These are phyloP conservation scores for Nakazawaea wickerhamii DNA, from an alignment of 805 yeast genomes.

Conservation along the genomic window DNA sequence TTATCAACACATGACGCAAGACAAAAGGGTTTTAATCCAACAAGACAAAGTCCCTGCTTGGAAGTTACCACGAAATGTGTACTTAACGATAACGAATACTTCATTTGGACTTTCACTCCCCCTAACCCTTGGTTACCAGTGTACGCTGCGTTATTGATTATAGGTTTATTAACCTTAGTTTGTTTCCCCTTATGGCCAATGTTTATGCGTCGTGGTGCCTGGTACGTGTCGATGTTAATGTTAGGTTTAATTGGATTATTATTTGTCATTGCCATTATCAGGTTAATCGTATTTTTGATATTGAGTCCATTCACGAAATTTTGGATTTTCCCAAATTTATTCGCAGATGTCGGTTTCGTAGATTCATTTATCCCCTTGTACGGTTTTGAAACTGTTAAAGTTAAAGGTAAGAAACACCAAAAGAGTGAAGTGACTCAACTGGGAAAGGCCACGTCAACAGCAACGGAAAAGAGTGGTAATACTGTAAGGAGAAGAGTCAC, in stretches of 20 bases:
- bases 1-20: constrained; percentile 64
- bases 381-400: constrained; percentile 55
- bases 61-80: constrained; percentile 51
- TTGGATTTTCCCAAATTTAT: constrained; percentile 94
- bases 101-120: constrained; percentile 76
- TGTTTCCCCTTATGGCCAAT: constrained; percentile 95
- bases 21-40: constrained; percentile 56
- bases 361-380: constrained; percentile 91
- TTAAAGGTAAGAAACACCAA: constrained; percentile 17
- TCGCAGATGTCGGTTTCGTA: constrained; percentile 90
- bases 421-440: not conserved
- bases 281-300: constrained; percentile 66
- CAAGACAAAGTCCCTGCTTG: constrained; percentile 58
- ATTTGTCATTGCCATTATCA: constrained; percentile 71
- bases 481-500: constrained; percentile 22
- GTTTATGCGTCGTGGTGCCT: constrained; percentile 83
- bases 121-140: constrained; percentile 59
- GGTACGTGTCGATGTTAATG: constrained; percentile 78
- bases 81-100: constrained; percentile 63
- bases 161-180: constrained; percentile 56
- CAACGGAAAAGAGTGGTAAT: not conserved
- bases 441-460: not conserved
- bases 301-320: constrained; percentile 60
- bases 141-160: constrained; percentile 61
- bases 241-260: constrained; percentile 70